Percentiles rank a stretch among this genome's conserved stretches.
Conservation (phyloP, 148 eudicot species). For the Silene latifolia region DNA sequence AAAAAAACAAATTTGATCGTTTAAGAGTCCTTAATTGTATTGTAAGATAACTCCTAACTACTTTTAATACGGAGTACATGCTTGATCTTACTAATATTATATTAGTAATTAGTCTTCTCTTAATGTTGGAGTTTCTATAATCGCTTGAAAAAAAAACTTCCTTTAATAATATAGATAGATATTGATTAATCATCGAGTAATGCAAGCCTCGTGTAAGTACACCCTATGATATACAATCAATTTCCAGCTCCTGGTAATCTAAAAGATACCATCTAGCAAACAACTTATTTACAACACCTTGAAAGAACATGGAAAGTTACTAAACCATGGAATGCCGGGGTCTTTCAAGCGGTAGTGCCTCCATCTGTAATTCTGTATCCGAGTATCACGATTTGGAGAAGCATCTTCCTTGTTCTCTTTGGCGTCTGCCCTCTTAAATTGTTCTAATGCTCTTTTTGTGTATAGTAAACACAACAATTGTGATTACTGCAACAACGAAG, state of each 20-base stretch:
- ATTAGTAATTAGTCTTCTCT: too few relatives aligned
- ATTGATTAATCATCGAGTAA: not conserved
- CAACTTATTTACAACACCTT: slow-evolving; percentile 33
- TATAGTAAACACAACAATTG: slow-evolving; percentile 74
- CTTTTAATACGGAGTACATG: too few relatives aligned
- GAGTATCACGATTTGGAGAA: slow-evolving; percentile 22
- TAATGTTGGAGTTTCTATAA: too few relatives aligned
- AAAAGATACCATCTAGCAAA: slow-evolving; percentile 13
- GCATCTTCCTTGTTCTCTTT: slow-evolving; percentile 31
- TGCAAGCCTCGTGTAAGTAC: not conserved
- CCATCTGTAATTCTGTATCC: slow-evolving; percentile 59
- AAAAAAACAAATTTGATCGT: too few relatives aligned
- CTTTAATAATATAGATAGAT: too few relatives aligned
- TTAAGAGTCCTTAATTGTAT: too few relatives aligned
- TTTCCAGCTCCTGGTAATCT: not conserved
- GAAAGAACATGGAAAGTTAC: slow-evolving; percentile 10
- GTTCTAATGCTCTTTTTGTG: slow-evolving; percentile 66
- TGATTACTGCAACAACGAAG: slow-evolving; percentile 58
- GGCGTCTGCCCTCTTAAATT: slow-evolving; percentile 47
- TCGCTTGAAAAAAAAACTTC: too few relatives aligned
- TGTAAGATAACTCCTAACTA: too few relatives aligned
- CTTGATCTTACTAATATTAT: too few relatives aligned
- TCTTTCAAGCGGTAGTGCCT: slow-evolving; percentile 57
- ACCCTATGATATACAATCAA: slow-evolving; percentile 23
- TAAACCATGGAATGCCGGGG: slow-evolving; percentile 30